phyloP scores from a whole-genome alignment of 176 grass and related monocot genomes.

The Zea luxurians region DNA sequence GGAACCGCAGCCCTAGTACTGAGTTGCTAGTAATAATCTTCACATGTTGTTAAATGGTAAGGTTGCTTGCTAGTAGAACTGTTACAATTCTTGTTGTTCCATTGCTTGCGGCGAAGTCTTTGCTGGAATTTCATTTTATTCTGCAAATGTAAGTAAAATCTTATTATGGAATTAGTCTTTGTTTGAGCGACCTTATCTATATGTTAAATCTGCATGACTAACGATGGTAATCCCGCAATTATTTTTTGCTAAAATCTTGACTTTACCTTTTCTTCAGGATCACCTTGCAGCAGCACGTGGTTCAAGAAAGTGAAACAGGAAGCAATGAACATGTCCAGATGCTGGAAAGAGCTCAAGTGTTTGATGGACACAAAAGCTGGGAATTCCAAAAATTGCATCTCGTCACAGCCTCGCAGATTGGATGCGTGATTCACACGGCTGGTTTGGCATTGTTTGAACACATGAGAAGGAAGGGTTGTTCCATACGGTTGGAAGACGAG shows the following conservation, averaged over 20 bases:
- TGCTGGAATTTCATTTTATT: background rate
- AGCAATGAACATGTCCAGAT: background rate
- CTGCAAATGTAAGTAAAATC: background rate
- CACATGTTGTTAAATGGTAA: background rate
- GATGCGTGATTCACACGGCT: conserved; percentile 20
- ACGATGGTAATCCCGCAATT: background rate
- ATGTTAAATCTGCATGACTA: background rate
- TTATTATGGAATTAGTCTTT: background rate
- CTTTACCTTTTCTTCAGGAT: conserved; percentile 51
- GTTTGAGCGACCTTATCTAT: background rate
- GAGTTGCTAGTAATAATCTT: background rate
- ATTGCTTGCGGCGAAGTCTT: background rate
- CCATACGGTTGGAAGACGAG: background rate
- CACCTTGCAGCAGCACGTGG: conserved; percentile 82
- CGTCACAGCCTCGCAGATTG: background rate
- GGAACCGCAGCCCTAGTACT: background rate
- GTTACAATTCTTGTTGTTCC: background rate
- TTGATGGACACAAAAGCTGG: background rate
- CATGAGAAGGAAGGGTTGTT: conserved; percentile 10
- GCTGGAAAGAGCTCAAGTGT: conserved; percentile 7
- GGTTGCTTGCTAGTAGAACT: background rate
- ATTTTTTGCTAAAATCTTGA: background rate
- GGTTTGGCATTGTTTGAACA: conserved; percentile 23
- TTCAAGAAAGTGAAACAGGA: conserved; percentile 52
- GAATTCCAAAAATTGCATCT: background rate